These are phyloP conservation scores for Ceratocystiopsis sp. DNA, from an alignment of 2,329 filamentous ascomycete genomes.

Conservation along the genomic window DNA sequence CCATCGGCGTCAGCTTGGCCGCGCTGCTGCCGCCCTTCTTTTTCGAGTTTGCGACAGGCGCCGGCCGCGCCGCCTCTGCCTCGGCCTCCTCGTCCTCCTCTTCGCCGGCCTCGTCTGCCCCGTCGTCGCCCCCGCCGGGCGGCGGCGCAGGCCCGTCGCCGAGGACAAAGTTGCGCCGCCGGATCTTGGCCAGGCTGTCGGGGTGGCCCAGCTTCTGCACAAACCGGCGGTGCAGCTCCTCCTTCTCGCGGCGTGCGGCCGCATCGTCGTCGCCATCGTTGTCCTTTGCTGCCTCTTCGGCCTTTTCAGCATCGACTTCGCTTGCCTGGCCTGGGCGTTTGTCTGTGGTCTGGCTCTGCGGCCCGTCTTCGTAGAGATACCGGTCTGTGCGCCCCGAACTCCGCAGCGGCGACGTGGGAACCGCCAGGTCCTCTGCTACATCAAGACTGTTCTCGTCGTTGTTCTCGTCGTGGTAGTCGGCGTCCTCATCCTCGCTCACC, in stretches of 20 bases:
- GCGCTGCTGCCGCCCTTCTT: slow-evolving; percentile 42
- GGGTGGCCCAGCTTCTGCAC: slow-evolving; percentile 79
- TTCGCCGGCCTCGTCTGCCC: slow-evolving; percentile 30
- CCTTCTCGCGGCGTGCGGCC: slow-evolving; percentile 38
- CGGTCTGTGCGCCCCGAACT: slow-evolving; percentile 28
- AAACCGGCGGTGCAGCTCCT: slow-evolving; percentile 65
- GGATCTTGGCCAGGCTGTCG: slow-evolving; percentile 57
- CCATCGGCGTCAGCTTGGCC: slow-evolving; percentile 82
- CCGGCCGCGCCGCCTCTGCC: slow-evolving; percentile 19
- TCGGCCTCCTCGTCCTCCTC: slow-evolving; percentile 39
- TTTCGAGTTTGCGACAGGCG: slow-evolving; percentile 32
- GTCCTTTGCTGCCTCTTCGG: slow-evolving; percentile 12
- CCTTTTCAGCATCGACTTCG: too few species aligned
- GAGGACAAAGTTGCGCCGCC: slow-evolving; percentile 37
- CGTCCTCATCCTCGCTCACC: slow-evolving; percentile 12
- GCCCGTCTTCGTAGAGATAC: slow-evolving; percentile 28
- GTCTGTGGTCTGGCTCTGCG: too few species aligned
- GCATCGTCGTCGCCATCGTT: slow-evolving; percentile 15
- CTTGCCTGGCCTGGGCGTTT: too few species aligned
- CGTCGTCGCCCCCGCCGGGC: slow-evolving; percentile 48
- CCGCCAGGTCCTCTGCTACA: slow-evolving; percentile 3
- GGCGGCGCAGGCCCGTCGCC: slow-evolving; percentile 19
- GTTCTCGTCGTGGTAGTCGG: slow-evolving; percentile 9
- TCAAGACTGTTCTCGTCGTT: neutral
- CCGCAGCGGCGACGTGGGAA: slow-evolving; percentile 11